Base-by-base conservation (phyloP, 257 asterid genomes). In the Rubia yunnanensis region DNA sequence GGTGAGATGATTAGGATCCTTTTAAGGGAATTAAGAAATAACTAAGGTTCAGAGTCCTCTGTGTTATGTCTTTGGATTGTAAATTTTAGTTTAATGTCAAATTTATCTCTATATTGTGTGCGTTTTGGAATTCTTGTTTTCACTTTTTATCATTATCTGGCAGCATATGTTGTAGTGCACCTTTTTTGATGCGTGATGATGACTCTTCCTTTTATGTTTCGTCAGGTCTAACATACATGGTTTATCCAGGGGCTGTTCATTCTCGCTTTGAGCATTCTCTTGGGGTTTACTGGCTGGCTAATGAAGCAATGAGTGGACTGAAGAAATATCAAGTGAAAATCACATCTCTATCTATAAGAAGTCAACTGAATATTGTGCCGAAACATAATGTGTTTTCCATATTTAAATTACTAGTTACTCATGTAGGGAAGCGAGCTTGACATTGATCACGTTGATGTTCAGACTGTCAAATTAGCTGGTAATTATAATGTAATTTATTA, bases 201-300 rank as follows among this genome's bases (percentile, higher is more conserved):
- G 77, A 69, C 69, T 73, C 48, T 24, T 54, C 2, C 34, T 28
- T 53, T 64, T 63, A 28, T 32, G 54, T 62, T 50, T 69, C 32
- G 72, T 74, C 76, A 91, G 98, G 98, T 58, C 70, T 85, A 28
- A 72, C 92, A 50, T 79, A 77, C 73, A 66, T 88, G 87, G 98
- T 91, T 27, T 91, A 85, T 79, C 98, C 98, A 44, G 98, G 98
- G 71, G 98, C 96, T 13, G 95, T 91, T 60, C 98, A 91, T 72
- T 86, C 98, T 54, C 88, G 98, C 63, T 88, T 91, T 73, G 98
- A 91, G 86, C 98, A 91, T 74, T 91, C 96, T 9, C 81, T 91
- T 65, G 98, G 98, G 65, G 98, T 86, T 62, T 91, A 82, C 77
- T 85, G 94, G 92, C 87, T 88, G 79, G 94, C 95, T 46, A 70